Evolutionary conservation across 73 alveolate genomes (phyloP), one percentile per base, ranked within the genome.

Genomic region (Paramecium sexaurelia): DNA sequence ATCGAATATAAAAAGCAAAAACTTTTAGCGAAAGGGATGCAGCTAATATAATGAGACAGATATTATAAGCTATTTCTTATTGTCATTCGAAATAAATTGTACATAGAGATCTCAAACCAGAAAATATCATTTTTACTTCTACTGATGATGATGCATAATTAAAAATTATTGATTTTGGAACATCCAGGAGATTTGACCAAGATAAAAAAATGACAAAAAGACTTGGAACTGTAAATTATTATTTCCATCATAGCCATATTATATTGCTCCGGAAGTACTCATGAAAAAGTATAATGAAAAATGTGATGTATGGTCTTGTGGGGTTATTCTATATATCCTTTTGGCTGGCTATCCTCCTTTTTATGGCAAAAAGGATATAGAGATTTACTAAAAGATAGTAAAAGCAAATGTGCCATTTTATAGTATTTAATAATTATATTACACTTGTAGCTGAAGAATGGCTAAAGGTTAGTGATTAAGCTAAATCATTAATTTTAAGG

Each of bases 271-370:
- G 1, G 99, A 97, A 93, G 99, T 95, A 37, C 85, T 93, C 35
- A 45, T 35, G 39, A 56, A 85, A 85, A 91, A 92, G 75, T 96
- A 96, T 78, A 93, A 94, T 22, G 97, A 96, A 93, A 95, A 93
- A 85, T 97, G 99, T 55, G 99, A 97, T 84, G 95, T 97, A 6
- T 97, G 99, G 98, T 93, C 98, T 11, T 86, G 96, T 69, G 99
- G 98, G 4, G 95, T 97, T 24, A 95, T 96, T 9, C 71, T 97
- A 94, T 92, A 95, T 69, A 93, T 93, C 26, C 13, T 97, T 82
- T 95, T 96, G 71, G 84, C 94, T 26, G 99, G 99, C 9, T 69
- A 66, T 47, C 97, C 96, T 35, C 98, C 98, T 9, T 95, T 95
- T 93, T 33, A 35, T 51, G 98, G 98, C 7, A 55, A 45, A 24